Evolutionary conservation across 2,329 filamentous ascomycete species (phyloP).

Genomic region (Aspergillus novofumigatus): DNA sequence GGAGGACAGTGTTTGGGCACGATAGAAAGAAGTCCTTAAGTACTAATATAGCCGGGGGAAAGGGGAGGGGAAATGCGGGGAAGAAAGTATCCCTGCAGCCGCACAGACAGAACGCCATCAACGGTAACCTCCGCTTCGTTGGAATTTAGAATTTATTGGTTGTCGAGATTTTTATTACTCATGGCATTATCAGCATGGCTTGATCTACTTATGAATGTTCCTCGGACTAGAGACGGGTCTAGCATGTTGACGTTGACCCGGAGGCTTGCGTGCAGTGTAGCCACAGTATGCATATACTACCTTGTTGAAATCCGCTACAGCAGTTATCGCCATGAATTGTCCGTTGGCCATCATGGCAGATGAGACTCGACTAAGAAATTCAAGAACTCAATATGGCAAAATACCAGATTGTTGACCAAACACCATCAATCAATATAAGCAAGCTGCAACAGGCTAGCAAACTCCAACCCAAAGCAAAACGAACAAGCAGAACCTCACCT

Average conservation of each 20-base stretch:
- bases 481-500: not conserved
- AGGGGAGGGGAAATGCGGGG: constrained; percentile 6
- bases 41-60: constrained; percentile 16
- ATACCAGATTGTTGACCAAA: not conserved
- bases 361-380: not conserved
- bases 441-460: not conserved
- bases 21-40: constrained; percentile 1
- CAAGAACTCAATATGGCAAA: not conserved
- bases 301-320: not conserved
- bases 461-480: not conserved
- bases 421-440: not conserved
- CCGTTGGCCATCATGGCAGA: not conserved
- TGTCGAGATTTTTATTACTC: not conserved
- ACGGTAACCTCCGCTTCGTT: not conserved
- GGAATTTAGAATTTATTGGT: not conserved
- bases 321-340: too few species aligned
- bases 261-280: not conserved
- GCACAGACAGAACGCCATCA: not conserved
- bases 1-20: not conserved
- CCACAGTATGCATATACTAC: not conserved
- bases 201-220: not conserved
- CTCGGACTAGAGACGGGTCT: not conserved
- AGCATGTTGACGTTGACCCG: not conserved
- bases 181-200: not conserved
- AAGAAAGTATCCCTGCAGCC: not conserved